These are phyloP conservation scores for Boletus rex-veris DNA, from an alignment of 768 basidiomycete genomes.

Conservation along the genomic window DNA sequence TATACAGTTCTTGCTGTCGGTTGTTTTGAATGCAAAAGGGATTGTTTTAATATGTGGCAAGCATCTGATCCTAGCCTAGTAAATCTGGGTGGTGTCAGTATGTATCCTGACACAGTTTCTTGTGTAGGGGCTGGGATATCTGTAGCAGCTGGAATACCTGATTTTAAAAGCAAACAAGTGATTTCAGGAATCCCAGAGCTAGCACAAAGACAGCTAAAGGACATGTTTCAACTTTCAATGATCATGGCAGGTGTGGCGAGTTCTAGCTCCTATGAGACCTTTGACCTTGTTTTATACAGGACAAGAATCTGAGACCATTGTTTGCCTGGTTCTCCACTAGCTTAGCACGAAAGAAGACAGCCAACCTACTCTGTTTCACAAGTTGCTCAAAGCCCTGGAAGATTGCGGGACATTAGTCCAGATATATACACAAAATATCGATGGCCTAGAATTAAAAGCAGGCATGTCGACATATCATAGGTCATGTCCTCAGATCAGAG, in stretches of 20 bases:
- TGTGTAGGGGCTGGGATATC: conserved; percentile 6
- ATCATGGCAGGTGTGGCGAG: not conserved
- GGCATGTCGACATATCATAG: too few relatives aligned
- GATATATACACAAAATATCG: too few relatives aligned
- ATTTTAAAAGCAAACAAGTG: conserved; percentile 5
- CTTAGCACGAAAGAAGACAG: too few relatives aligned
- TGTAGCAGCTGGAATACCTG: conserved; percentile 10
- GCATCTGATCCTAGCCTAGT: not conserved
- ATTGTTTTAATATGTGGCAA: conserved; percentile 14
- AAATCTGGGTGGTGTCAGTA: not conserved
- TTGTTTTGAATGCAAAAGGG: not conserved
- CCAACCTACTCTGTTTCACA: too few relatives aligned
- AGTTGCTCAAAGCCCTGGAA: too few relatives aligned
- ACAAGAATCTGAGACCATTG: too few relatives aligned
- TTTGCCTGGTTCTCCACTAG: too few relatives aligned
- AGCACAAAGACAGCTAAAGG: conserved; percentile 1
- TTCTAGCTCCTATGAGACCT: too few relatives aligned
- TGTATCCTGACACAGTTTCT: not conserved
- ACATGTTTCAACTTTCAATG: conserved; percentile 11
- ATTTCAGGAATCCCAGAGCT: conserved; percentile 1
- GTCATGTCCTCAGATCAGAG: too few relatives aligned
- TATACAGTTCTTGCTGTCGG: not conserved
- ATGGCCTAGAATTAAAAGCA: too few relatives aligned
- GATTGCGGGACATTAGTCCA: too few relatives aligned
- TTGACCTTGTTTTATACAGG: too few relatives aligned